Evolutionary conservation across 306 rosid genomes (phyloP), one percentile per base, ranked within the genome.

Genomic region (Cucurbita maxima): DNA sequence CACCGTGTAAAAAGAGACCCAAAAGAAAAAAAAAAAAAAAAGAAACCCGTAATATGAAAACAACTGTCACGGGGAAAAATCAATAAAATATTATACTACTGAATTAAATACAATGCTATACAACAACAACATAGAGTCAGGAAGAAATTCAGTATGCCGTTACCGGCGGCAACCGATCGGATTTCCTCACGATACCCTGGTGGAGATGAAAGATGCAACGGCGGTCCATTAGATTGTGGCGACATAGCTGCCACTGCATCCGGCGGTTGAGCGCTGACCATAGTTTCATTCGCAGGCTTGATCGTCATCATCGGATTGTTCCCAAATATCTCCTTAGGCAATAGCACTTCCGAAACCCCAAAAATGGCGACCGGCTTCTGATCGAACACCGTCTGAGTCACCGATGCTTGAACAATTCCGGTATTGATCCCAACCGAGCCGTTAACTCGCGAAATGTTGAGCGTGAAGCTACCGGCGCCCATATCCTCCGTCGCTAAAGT

Each of bases 361-460:
- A 95, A 95, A 79, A 95, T 95, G 0, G 96, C 92, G 0, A 95
- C 92, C 0, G 99, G 99, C 2, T 95, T 95, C 77, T 95, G 96
- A 80, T 89, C 99, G 19, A 88, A 87, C 14, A 95, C 97, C 0
- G 99, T 95, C 85, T 83, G 99, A 9, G 96, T 91, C 8, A 95
- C 84, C n/a, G 87, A 72, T 6, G 87, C 96, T 50, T 84, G 96
- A 34, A 88, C 84, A 30, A 91, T 84, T n/a, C 97, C 99, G 1
- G 97, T 86, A 60, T 87, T 82, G 73, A 95, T 91, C 6, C 89
- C 88, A 1, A 95, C 88, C 0, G 97, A 88, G 52, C 96, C 99
- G 12, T 88, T 95, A 4, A 85, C 77, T 36, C 89, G 76, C 0
- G 97, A 89, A 36, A 95, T 95, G 81, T 95, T 95, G 58, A 95